Percentiles rank a stretch among this genome's conserved stretches.
Evolutionary conservation across 768 basidiomycete genomes (phyloP).

Genomic region (Megacollybia marginata): DNA sequence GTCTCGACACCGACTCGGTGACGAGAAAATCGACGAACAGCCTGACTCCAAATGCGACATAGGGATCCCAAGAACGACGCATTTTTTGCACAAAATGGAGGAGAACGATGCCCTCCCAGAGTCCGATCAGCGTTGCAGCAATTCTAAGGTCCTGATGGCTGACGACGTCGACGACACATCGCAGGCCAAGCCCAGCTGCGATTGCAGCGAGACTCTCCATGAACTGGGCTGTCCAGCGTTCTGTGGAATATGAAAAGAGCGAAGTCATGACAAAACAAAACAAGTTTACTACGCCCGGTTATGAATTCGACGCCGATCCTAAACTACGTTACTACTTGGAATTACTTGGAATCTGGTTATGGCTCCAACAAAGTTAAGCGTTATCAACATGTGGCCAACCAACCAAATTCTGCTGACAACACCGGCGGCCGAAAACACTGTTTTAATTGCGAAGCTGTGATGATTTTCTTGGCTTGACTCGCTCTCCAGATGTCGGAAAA

Average conservation of each 20-base stretch:
- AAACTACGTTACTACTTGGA: too few species aligned
- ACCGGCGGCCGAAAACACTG: too few species aligned
- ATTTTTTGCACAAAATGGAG: constrained; percentile 65
- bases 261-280: not conserved
- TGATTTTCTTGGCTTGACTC: too few species aligned
- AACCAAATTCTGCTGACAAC: too few species aligned
- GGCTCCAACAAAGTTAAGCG: too few species aligned
- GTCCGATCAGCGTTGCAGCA: constrained; percentile 61
- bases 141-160: constrained; percentile 41
- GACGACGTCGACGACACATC: constrained; percentile 50
- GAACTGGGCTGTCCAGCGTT: constrained; percentile 1
- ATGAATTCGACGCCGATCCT: too few species aligned
- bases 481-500: too few species aligned
- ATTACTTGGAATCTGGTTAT: too few species aligned
- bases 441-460: too few species aligned
- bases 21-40: constrained; percentile 65
- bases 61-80: constrained; percentile 62
- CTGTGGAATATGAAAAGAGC: not conserved
- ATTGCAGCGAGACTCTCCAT: constrained; percentile 74
- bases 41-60: constrained; percentile 59
- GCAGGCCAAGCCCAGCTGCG: constrained; percentile 56
- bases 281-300: too few species aligned
- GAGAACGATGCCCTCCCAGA: constrained; percentile 75
- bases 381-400: too few species aligned
- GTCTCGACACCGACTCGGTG: constrained; percentile 44